phyloP scores from a whole-genome alignment of 1,139 yeast species.

The Yamadazyma epiphylla region DNA sequence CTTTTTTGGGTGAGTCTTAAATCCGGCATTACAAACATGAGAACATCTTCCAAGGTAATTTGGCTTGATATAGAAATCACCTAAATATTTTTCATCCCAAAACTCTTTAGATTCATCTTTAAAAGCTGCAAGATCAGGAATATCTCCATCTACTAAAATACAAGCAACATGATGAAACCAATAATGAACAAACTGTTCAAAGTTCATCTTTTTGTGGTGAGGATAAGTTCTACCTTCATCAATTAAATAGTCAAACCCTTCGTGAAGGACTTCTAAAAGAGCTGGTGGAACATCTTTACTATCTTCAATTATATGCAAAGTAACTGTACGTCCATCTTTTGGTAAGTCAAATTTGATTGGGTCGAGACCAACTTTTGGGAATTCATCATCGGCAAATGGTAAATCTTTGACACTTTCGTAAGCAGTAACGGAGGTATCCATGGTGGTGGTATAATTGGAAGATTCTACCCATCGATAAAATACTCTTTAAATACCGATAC shows the following conservation, averaged over 20 bases:
- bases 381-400: constrained; percentile 34
- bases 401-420: constrained; percentile 15
- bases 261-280: constrained; percentile 28
- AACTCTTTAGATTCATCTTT: constrained; percentile 9
- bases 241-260: constrained; percentile 42
- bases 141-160: constrained; percentile 39
- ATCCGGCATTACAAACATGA: constrained; percentile 79
- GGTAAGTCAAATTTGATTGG: constrained; percentile 20
- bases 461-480: too few relatives aligned
- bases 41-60: constrained; percentile 75
- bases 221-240: constrained; percentile 54
- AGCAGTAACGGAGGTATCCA: not conserved
- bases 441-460: too few relatives aligned
- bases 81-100: constrained; percentile 50
- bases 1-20: constrained; percentile 51
- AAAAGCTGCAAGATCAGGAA: constrained; percentile 8
- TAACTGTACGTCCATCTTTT: constrained; percentile 28
- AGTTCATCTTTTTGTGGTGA: constrained; percentile 21
- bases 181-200: constrained; percentile 32
- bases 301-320: constrained; percentile 32
- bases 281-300: constrained; percentile 28
- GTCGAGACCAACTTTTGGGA: constrained; percentile 22
- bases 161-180: constrained; percentile 48
- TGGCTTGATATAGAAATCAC: constrained; percentile 73
- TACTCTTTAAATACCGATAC: too few relatives aligned